Conservation (phyloP, 2,329 filamentous ascomycete genomes). For the Tricladium varicosporioides region DNA sequence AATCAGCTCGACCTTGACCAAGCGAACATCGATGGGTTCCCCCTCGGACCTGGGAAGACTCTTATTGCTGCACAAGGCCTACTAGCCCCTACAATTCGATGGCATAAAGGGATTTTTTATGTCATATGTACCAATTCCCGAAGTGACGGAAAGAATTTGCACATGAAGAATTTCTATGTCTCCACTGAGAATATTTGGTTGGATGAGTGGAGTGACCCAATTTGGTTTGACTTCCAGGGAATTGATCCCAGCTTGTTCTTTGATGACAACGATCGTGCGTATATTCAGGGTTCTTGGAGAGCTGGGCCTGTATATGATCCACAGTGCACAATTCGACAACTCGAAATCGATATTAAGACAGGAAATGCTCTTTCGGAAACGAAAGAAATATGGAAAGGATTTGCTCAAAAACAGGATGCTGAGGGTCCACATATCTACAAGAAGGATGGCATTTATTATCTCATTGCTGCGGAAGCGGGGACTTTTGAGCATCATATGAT, state of each 20-base stretch:
- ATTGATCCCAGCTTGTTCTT: slow-evolving; percentile 51
- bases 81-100: slow-evolving; percentile 37
- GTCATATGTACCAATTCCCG: slow-evolving; percentile 32
- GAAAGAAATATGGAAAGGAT: slow-evolving; percentile 35
- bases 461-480: slow-evolving; percentile 50
- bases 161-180: slow-evolving; percentile 26
- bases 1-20: slow-evolving; percentile 40
- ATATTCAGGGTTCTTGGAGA: slow-evolving; percentile 31
- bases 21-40: slow-evolving; percentile 11
- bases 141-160: slow-evolving; percentile 1
- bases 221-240: slow-evolving; percentile 39
- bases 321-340: slow-evolving; percentile 17
- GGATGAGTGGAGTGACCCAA: slow-evolving; percentile 34
- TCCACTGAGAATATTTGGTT: slow-evolving; percentile 18
- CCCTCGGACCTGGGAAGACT: slow-evolving; percentile 14
- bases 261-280: slow-evolving; percentile 39
- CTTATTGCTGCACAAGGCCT: slow-evolving; percentile 34
- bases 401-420: slow-evolving; percentile 20
- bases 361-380: slow-evolving; percentile 23
- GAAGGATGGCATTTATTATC: slow-evolving; percentile 45
- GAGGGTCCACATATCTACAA: slow-evolving; percentile 47
- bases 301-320: slow-evolving; percentile 11
- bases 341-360: slow-evolving; percentile 22
- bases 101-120: slow-evolving; percentile 34
- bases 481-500: slow-evolving; percentile 42